Percentiles rank a stretch among this genome's conserved stretches.
Evolutionary conservation across 148 eudicot genomes (phyloP).

Genomic region (Oxyria digyna): DNA sequence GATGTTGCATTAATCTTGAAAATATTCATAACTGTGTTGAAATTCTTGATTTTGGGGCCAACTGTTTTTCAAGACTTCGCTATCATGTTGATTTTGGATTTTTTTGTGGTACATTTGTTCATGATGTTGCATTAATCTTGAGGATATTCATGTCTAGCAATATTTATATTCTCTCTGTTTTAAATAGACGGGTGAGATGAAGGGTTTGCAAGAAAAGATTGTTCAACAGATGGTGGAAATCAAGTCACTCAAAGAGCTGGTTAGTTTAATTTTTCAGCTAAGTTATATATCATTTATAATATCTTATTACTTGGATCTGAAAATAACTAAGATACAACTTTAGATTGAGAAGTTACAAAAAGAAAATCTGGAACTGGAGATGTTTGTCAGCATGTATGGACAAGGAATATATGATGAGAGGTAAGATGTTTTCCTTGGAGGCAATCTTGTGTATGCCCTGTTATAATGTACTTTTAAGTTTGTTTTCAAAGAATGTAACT

Average conservation of each 20-base stretch:
- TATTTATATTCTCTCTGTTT: slow-evolving; percentile 17
- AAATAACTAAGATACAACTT: slow-evolving; percentile 15
- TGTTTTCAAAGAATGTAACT: too few species aligned
- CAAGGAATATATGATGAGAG: slow-evolving; percentile 73
- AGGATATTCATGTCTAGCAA: background rate
- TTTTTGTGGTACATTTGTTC: too few species aligned
- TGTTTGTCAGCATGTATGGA: slow-evolving; percentile 67
- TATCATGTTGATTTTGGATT: too few species aligned
- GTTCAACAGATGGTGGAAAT: slow-evolving; percentile 43
- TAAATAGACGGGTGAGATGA: slow-evolving; percentile 55
- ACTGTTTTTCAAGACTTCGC: too few species aligned
- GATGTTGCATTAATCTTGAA: background rate
- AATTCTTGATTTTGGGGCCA: too few species aligned
- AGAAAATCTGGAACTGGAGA: slow-evolving; percentile 57
- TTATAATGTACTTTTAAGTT: too few species aligned
- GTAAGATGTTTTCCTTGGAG: slow-evolving; percentile 21
- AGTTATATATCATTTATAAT: too few species aligned
- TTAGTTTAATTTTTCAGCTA: slow-evolving; percentile 24
- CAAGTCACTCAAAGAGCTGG: slow-evolving; percentile 54
- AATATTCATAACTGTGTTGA: too few species aligned
- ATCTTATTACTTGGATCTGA: slow-evolving; percentile 4
- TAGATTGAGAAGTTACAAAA: slow-evolving; percentile 72
- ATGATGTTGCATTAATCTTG: too few species aligned
- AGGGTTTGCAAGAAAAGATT: slow-evolving; percentile 53
- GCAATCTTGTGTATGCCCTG: background rate